These are phyloP conservation scores for Trichosanthes cucumerina DNA, from an alignment of 306 rosid genomes.

Conservation along the genomic window DNA sequence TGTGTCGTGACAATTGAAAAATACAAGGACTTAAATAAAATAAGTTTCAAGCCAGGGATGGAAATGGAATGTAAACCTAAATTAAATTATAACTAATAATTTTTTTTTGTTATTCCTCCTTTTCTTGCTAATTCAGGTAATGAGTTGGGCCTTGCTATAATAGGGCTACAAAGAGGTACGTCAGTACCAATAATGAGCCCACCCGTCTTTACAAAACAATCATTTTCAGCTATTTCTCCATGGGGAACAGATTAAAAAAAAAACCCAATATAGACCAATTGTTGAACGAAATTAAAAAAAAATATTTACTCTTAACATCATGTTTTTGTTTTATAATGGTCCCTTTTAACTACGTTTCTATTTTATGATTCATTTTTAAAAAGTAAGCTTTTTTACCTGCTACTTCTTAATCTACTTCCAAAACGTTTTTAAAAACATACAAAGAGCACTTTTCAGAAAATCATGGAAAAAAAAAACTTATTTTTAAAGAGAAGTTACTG, in stretches of 20 bases:
- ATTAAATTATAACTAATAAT: neutral
- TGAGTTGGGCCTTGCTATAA: conserved; percentile 5
- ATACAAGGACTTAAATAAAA: too few relatives aligned
- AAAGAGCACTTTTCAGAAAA: too few relatives aligned
- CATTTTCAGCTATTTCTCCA: neutral
- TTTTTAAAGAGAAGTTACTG: neutral
- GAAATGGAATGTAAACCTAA: neutral
- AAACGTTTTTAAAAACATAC: neutral
- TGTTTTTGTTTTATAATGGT: neutral
- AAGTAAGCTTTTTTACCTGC: neutral
- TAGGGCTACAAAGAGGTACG: neutral
- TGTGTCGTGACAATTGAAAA: too few relatives aligned
- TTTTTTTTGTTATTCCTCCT: neutral
- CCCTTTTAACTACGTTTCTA: neutral
- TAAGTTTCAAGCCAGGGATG: too few relatives aligned
- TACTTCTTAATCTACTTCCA: neutral
- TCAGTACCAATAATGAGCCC: neutral
- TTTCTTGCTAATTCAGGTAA: neutral
- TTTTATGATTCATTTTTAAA: neutral
- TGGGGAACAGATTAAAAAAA: neutral
- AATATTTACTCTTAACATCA: too few relatives aligned
- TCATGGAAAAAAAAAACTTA: too few relatives aligned
- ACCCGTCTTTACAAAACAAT: neutral
- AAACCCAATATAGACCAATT: neutral
- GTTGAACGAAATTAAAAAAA: neutral